phyloP scores from a whole-genome alignment of 108 stramenopile species.

The Nannochloropsis salina region DNA sequence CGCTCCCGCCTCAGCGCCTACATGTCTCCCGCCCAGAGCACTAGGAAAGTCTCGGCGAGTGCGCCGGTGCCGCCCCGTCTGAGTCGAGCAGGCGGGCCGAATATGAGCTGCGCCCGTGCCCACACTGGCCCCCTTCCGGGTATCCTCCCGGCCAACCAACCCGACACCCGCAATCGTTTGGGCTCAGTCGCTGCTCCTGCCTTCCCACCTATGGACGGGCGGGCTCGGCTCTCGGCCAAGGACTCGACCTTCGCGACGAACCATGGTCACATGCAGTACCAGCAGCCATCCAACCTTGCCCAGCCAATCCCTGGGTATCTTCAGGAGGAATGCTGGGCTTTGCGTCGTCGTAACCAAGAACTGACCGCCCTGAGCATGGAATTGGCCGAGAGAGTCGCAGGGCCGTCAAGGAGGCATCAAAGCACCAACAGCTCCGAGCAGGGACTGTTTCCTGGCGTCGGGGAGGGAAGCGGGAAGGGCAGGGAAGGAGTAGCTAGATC shows the following conservation, averaged over 20 bases:
- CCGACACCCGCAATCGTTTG: background rate
- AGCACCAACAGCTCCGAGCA: background rate
- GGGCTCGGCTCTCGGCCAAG: background rate
- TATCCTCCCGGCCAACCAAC: background rate
- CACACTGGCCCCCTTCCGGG: no score
- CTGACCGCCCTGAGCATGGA: background rate
- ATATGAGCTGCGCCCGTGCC: background rate
- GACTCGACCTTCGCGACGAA: background rate
- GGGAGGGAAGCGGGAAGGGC: background rate
- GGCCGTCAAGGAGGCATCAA: background rate
- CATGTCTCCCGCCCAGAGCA: background rate
- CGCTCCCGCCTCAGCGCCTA: background rate
- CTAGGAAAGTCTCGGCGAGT: background rate
- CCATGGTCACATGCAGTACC: background rate
- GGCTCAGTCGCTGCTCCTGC: background rate
- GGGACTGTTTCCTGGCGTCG: no score
- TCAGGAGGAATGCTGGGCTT: background rate
- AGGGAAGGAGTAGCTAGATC: background rate
- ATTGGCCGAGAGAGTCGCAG: background rate
- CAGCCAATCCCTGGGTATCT: background rate
- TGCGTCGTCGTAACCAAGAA: background rate
- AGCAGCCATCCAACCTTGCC: background rate
- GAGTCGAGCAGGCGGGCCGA: background rate
- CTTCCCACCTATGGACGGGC: background rate
- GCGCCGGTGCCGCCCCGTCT: background rate